A percentile compares a stretch with the other conserved stretches of the same genome.
Conservation (phyloP, 2,329 filamentous ascomycete species). For the Hirsutella rhossiliensis region DNA sequence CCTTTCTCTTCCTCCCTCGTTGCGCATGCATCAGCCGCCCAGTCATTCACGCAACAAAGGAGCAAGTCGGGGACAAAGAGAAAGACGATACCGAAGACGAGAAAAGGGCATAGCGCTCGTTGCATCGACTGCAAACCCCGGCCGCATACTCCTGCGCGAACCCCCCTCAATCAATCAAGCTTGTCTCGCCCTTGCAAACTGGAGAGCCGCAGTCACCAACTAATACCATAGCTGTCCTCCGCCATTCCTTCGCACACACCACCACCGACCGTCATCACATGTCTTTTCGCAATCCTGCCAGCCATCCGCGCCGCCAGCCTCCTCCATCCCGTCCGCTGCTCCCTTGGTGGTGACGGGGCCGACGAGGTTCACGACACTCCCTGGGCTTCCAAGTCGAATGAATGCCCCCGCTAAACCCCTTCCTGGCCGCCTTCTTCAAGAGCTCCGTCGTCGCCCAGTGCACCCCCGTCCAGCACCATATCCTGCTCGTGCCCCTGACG, state of each 20-base stretch:
- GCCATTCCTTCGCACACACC: too few relatives aligned
- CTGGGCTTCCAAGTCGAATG: constrained; percentile 22
- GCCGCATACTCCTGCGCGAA: too few relatives aligned
- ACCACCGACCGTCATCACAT: not conserved
- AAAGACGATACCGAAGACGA: too few relatives aligned
- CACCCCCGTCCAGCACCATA: constrained; percentile 79
- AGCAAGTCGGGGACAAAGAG: too few relatives aligned
- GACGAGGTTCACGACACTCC: constrained; percentile 13
- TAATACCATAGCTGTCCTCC: too few relatives aligned
- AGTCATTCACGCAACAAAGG: too few relatives aligned
- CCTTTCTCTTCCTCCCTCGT: too few relatives aligned
- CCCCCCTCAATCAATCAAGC: too few relatives aligned
- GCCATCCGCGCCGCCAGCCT: not conserved
- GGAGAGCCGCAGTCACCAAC: too few relatives aligned
- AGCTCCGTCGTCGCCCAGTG: constrained; percentile 89
- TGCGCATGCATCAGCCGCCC: too few relatives aligned
- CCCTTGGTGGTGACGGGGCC: constrained; percentile 11
- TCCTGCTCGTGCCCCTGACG: constrained; percentile 86
- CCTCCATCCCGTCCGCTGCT: constrained; percentile 1
- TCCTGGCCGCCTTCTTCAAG: constrained; percentile 96
- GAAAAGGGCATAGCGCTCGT: too few relatives aligned
- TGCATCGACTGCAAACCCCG: too few relatives aligned
- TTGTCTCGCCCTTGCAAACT: not conserved
- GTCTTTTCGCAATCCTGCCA: not conserved
- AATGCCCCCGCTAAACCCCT: constrained; percentile 98